Conservation (phyloP, 78 protist genomes). For the Creolimax fragrantissima region DNA sequence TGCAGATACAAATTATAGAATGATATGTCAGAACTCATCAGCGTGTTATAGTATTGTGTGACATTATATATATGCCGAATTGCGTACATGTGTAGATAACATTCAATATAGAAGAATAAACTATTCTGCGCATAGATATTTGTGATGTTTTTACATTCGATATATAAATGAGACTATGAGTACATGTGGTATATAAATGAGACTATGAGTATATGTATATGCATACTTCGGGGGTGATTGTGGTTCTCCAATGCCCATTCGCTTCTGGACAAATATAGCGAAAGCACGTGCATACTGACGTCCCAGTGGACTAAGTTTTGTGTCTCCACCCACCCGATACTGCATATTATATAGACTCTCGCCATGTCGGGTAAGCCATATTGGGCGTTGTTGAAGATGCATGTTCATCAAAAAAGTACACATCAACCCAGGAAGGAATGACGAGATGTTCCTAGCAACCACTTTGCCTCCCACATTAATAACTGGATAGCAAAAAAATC, state of each 20-base stretch:
- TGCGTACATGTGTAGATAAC: neutral
- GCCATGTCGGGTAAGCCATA: constrained; percentile 81
- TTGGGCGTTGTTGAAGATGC: constrained; percentile 55
- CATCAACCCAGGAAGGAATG: constrained; percentile 54
- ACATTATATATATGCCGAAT: neutral
- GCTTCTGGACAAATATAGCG: constrained; percentile 37
- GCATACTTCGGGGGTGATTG: neutral
- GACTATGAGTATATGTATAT: neutral
- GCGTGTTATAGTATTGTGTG: too few species aligned
- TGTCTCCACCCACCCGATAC: constrained; percentile 79
- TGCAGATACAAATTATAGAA: too few species aligned
- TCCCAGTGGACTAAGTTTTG: constrained; percentile 62
- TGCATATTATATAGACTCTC: constrained; percentile 62
- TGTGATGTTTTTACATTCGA: neutral
- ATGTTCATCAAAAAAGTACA: constrained; percentile 64
- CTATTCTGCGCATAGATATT: neutral
- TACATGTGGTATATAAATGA: too few species aligned
- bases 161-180: too few species aligned
- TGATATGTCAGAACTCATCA: too few species aligned
- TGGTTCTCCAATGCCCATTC: neutral
- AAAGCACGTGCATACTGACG: constrained; percentile 59
- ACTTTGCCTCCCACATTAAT: constrained; percentile 4
- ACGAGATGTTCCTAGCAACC: neutral
- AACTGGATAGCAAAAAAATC: neutral
- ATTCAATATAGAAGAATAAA: neutral